phyloP scores from a whole-genome alignment of 2,329 filamentous ascomycete species.

The Moelleriella libera region DNA sequence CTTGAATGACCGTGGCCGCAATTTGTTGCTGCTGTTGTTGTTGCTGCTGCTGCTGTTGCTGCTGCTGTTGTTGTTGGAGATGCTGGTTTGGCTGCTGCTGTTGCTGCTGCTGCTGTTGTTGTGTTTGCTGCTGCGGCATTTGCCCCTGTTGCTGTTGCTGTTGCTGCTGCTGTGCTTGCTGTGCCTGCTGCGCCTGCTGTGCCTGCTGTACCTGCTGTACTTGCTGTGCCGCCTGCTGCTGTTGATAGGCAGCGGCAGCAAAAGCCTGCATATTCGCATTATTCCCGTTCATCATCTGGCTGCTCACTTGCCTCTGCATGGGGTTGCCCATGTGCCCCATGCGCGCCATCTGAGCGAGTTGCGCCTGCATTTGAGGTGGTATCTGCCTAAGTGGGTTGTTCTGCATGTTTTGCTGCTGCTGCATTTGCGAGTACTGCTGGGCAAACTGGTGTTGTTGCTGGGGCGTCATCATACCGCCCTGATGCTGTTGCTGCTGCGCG shows the following conservation, averaged over 20 bases:
- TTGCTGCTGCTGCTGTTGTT: too few relatives aligned
- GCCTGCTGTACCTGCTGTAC: too few relatives aligned
- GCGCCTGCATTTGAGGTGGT: slow-evolving; percentile 23
- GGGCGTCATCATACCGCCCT: slow-evolving; percentile 25
- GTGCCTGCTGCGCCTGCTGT: slow-evolving; percentile 19
- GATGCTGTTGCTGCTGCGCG: slow-evolving; percentile 15
- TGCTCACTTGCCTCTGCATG: slow-evolving; percentile 21
- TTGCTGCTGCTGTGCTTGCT: slow-evolving; percentile 15
- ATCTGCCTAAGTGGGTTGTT: slow-evolving; percentile 17
- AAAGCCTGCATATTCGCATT: slow-evolving; percentile 24
- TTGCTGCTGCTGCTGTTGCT: too few relatives aligned
- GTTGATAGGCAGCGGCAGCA: slow-evolving; percentile 19
- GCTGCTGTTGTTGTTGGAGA: too few relatives aligned
- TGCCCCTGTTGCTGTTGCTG: too few relatives aligned
- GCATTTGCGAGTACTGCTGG: slow-evolving; percentile 27
- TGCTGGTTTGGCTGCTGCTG: too few relatives aligned
- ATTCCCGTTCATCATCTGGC: slow-evolving; percentile 26
- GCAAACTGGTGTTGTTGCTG: slow-evolving; percentile 27
- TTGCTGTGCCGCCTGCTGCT: slow-evolving; percentile 17
- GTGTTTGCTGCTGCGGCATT: too few relatives aligned
- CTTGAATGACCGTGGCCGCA: too few relatives aligned
- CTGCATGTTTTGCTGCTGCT: slow-evolving; percentile 17
- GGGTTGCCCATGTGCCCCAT: slow-evolving; percentile 22
- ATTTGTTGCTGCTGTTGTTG: too few relatives aligned
- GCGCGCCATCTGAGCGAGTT: slow-evolving; percentile 22